A percentile compares a stretch with the other conserved stretches of the same genome.
Conservation (phyloP, 2,329 filamentous ascomycete genomes). For the Ramichloridium luteum region DNA sequence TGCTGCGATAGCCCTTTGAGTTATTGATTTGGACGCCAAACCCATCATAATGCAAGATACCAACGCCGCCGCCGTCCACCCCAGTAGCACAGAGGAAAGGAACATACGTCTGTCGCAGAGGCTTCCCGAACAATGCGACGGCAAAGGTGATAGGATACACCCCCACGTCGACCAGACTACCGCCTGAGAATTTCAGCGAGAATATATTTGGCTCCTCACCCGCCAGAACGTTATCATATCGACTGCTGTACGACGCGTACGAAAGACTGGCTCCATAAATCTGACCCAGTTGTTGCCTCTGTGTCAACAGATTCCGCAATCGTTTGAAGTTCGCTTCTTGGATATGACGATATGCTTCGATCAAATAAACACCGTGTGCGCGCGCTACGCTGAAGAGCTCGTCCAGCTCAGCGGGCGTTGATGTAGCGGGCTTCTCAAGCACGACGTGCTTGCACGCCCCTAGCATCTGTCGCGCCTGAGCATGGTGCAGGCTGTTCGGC, state of each 20-base stretch:
- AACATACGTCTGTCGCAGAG: slow-evolving; percentile 29
- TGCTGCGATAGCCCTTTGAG: slow-evolving; percentile 34
- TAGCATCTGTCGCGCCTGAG: slow-evolving; percentile 33
- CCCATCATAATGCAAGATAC: slow-evolving; percentile 32
- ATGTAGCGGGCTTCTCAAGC: slow-evolving; percentile 39
- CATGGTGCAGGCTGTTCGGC: slow-evolving; percentile 37
- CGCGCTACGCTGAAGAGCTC: slow-evolving; percentile 32
- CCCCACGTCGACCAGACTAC: slow-evolving; percentile 37
- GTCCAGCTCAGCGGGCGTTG: slow-evolving; percentile 31
- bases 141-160: slow-evolving; percentile 38
- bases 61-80: slow-evolving; percentile 35
- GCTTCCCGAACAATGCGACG: slow-evolving; percentile 36
- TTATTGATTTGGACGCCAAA: slow-evolving; percentile 34
- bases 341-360: slow-evolving; percentile 39
- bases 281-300: slow-evolving; percentile 28
- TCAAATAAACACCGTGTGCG: slow-evolving; percentile 30
- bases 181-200: slow-evolving; percentile 35
- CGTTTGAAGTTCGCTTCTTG: slow-evolving; percentile 39
- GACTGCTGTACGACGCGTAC: slow-evolving; percentile 34
- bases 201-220: slow-evolving; percentile 38
- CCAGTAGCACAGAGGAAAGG: slow-evolving; percentile 34
- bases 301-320: slow-evolving; percentile 25
- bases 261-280: slow-evolving; percentile 35
- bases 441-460: slow-evolving; percentile 36
- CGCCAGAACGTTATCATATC: slow-evolving; percentile 36